Conservation (phyloP, 305 asterid species). For the Plantago lanceolata region DNA sequence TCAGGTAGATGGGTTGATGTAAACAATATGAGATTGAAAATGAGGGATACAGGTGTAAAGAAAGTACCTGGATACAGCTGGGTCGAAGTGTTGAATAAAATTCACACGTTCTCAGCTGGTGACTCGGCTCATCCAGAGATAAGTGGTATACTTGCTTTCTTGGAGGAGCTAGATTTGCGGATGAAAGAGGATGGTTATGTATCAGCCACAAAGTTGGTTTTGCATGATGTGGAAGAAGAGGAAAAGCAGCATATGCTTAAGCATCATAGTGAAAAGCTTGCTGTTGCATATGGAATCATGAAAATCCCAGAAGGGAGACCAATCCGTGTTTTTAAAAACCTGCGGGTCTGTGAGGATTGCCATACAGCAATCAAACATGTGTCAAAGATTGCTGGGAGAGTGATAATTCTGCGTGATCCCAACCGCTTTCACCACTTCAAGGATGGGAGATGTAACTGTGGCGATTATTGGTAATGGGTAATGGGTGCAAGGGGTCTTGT, state of each 20-base stretch:
- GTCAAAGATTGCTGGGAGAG: constrained; percentile 67
- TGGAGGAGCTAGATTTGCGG: constrained; percentile 61
- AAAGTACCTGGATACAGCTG: constrained; percentile 83
- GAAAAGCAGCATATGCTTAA: constrained; percentile 78
- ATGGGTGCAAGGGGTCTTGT: neutral
- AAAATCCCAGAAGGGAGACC: constrained; percentile 70
- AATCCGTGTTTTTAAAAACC: constrained; percentile 72
- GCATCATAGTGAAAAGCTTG: constrained; percentile 84
- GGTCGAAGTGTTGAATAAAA: constrained; percentile 68
- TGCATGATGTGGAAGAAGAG: constrained; percentile 93
- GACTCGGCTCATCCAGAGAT: constrained; percentile 64
- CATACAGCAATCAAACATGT: constrained; percentile 71
- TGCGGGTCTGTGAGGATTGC: constrained; percentile 85
- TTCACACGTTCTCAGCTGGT: constrained; percentile 77
- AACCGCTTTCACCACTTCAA: constrained; percentile 87
- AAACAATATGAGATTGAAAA: constrained; percentile 59
- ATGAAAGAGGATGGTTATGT: constrained; percentile 69
- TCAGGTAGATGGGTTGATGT: constrained; percentile 85
- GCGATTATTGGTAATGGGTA: constrained; percentile 90
- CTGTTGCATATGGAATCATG: constrained; percentile 79
- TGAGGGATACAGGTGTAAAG: constrained; percentile 66
- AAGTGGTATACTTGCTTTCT: constrained; percentile 48
- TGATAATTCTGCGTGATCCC: constrained; percentile 72
- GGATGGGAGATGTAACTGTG: constrained; percentile 76
- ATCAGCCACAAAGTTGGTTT: constrained; percentile 67